Evolutionary conservation across 441 rosid genomes (phyloP), one percentile per base, ranked within the genome.

Genomic region (Erodium texanum): DNA sequence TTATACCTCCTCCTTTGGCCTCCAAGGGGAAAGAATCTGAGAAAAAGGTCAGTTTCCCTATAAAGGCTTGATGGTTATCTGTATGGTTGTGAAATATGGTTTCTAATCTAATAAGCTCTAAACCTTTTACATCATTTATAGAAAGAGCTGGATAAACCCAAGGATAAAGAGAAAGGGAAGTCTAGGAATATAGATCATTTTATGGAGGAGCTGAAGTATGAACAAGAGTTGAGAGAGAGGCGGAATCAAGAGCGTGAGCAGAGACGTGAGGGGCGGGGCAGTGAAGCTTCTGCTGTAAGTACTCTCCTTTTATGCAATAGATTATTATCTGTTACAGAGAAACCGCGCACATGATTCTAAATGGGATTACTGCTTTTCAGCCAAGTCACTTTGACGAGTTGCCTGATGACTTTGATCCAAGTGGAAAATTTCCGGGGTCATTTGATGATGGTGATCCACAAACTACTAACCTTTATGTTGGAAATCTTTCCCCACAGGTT

Each of bases 401-500:
- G 58, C 95, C 92, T 66, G 99, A 92, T 82, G 99, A 92, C 63
- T 92, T 94, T 75, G 99, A 94, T 86, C 97, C 97, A 65, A 93
- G 92, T 80, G 99, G 99, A 76, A 94, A 79, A 83, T 73, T 86
- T 68, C 90, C 86, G 66, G 99, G 98, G 78, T 94, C 99, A 32
- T 88, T 94, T 86, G 99, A 94, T 69, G 99, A 94, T 74, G 94
- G 96, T 77, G 99, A 94, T 80, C 99, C 98, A 16, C 99, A 92
- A 73, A 94, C 99, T 54, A 94, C 98, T 10, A 94, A 94, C 76
- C 92, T 94, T 22, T 94, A 94, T 82, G 99, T 94, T 73, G 99
- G 99, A 72, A 94, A 94, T 82, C 96, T 94, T 61, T 81, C 98
- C 22, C 98, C 99, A 22, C 85, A 94, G 96, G 99, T 94, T 22